Base-by-base conservation (phyloP, 2,329 filamentous ascomycete species). In the Dactylellina haptotyla region DNA sequence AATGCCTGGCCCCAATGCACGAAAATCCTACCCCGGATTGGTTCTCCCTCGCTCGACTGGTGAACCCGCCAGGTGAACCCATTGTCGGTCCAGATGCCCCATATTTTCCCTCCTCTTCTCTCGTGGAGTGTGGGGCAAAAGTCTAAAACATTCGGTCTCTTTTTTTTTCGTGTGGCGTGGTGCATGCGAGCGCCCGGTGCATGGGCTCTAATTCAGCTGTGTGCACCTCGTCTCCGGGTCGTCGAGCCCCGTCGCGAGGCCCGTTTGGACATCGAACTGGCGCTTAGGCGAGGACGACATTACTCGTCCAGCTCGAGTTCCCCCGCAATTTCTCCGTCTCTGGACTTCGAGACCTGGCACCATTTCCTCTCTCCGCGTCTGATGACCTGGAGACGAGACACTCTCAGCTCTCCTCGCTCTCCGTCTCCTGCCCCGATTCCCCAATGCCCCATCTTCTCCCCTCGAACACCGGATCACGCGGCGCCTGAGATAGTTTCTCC, bases 111-210 rank as follows among this genome's bases (percentile, higher is more conserved):
- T 41, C 12, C 28, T 43, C 4, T 41, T 39, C n/a, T 50, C 58
- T 57, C 57, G 59, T 65, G 59, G 58, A 65, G 26, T 65, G 67
- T 72, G 67, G 67, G 67, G 67, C 67, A 58, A 72, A 72, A 16
- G 45, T 45, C 43, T 57, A 34, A 61, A 53, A 37, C 43, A 25
- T n/a, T n/a, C n/a, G n/a, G n/a, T n/a, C n/a, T n/a, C n/a, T n/a
- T n/a, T n/a, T 16, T 28, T 51, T 59, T 56, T 61, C 46, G 34
- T n/a, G 46, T 69, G 48, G 46, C 48, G 48, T 54, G 6, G 18
- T 18, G 14, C 32, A 30, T 3, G 3, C 34, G 18, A n/a, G 41
- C 18, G n/a, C n/a, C n/a, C n/a, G n/a, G n/a, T n/a, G 16, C 41
- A 43, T 8, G 6, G 41, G 18, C 18, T 12, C 8, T n/a, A n/a